Evolutionary conservation across 768 basidiomycete genomes (phyloP).

Genomic region (Pulveroboletus ravenelii): DNA sequence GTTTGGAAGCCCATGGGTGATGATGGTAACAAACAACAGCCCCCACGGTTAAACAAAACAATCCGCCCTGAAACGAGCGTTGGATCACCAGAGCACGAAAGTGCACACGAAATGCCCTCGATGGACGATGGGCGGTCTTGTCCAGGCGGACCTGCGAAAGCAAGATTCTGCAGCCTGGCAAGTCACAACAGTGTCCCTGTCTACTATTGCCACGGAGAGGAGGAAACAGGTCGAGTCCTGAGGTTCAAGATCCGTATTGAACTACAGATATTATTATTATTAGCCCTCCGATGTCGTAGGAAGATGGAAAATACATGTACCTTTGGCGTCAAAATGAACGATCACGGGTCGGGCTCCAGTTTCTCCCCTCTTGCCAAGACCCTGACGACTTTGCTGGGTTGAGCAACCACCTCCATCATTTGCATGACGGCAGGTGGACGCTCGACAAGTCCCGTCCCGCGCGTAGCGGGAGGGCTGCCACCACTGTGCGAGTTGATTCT

Average conservation of each 20-base stretch:
- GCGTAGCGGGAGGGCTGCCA: slow-evolving; percentile 14
- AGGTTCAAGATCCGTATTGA: slow-evolving; percentile 13
- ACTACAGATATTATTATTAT: slow-evolving; percentile 5
- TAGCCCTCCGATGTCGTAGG: neutral
- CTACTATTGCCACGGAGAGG: slow-evolving; percentile 17
- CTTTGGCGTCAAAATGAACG: slow-evolving; percentile 3
- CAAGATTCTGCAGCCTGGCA: slow-evolving; percentile 22
- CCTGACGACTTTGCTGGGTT: slow-evolving; percentile 70
- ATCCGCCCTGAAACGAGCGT: slow-evolving; percentile 16
- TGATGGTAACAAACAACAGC: slow-evolving; percentile 16
- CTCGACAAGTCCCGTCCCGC: slow-evolving; percentile 55
- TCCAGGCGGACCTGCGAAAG: slow-evolving; percentile 17
- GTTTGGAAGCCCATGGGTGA: slow-evolving; percentile 4
- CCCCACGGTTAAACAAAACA: slow-evolving; percentile 19
- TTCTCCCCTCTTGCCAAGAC: slow-evolving; percentile 85
- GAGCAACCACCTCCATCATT: slow-evolving; percentile 75
- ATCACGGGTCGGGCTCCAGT: slow-evolving; percentile 49
- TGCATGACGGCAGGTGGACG: slow-evolving; percentile 73
- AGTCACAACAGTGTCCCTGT: slow-evolving; percentile 20
- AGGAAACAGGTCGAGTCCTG: slow-evolving; percentile 19
- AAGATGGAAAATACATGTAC: neutral
- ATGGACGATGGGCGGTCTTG: slow-evolving; percentile 19
- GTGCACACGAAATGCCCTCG: slow-evolving; percentile 24
- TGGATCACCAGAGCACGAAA: slow-evolving; percentile 16
- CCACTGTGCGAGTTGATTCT: slow-evolving; percentile 26